A percentile compares a stretch with the other conserved stretches of the same genome.
These are phyloP conservation scores for Boletus patriciae DNA, from an alignment of 768 basidiomycete species.

Conservation along the genomic window DNA sequence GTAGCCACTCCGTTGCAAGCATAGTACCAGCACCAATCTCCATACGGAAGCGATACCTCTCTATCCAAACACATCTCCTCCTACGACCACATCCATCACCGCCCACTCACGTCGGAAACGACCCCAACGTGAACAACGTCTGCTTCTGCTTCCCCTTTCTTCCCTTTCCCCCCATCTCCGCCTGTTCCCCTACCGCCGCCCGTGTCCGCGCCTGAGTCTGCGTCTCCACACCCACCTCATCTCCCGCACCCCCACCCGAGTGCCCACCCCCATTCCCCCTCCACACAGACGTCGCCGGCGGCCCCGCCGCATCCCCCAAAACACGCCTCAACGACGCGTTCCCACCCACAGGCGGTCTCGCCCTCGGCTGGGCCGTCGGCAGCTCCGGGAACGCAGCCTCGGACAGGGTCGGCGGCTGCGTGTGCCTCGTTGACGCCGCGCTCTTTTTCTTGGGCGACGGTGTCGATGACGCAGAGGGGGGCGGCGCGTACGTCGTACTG, in stretches of 20 bases:
- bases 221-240: background rate
- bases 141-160: constrained; percentile 86
- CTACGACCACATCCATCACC: background rate
- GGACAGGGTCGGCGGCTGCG: constrained; percentile 46
- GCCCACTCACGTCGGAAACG: constrained; percentile 40
- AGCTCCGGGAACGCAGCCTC: constrained; percentile 68
- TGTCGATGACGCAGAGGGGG: background rate
- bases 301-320: constrained; percentile 25
- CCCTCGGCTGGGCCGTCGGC: constrained; percentile 45
- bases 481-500: background rate
- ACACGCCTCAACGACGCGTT: constrained; percentile 70
- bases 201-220: background rate
- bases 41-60: too few relatives aligned
- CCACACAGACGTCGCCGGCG: constrained; percentile 37
- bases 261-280: constrained; percentile 3
- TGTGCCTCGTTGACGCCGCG: constrained; percentile 10
- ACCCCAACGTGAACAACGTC: constrained; percentile 69
- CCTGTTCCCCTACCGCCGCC: background rate
- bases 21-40: too few relatives aligned
- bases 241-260: background rate
- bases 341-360: constrained; percentile 53
- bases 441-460: constrained; percentile 15
- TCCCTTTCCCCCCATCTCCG: constrained; percentile 40
- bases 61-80: too few relatives aligned
- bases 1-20: too few relatives aligned